A percentile compares a stretch with the other conserved stretches of the same genome.
These are phyloP conservation scores for Capronia epimyces DNA, from an alignment of 2,329 filamentous ascomycete species.

Conservation along the genomic window DNA sequence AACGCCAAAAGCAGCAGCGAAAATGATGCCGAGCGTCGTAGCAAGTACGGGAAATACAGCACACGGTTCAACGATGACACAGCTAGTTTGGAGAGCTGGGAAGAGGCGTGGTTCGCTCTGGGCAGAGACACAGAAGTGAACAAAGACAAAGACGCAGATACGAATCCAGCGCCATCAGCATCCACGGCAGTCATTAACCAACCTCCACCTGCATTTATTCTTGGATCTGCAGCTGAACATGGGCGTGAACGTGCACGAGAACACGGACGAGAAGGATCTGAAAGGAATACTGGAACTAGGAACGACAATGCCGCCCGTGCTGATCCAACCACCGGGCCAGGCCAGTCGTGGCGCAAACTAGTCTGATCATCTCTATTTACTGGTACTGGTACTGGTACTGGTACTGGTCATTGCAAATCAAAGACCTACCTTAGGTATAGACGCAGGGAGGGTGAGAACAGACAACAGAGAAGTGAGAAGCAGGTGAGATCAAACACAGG, in stretches of 20 bases:
- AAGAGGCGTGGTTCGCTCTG: slow-evolving; percentile 24
- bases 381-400: not conserved
- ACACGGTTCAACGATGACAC: slow-evolving; percentile 8
- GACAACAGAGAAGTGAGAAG: too few species aligned
- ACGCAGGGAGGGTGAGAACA: too few species aligned
- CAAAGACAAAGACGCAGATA: not conserved
- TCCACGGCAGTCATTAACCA: too few species aligned
- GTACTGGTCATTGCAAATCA: not conserved
- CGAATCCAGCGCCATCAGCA: not conserved
- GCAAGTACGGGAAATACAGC: slow-evolving; percentile 9
- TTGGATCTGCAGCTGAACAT: too few species aligned
- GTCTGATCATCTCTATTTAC: not conserved
- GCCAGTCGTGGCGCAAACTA: slow-evolving; percentile 12
- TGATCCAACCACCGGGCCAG: slow-evolving; percentile 2
- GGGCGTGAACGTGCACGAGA: too few species aligned
- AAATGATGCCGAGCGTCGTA: not conserved
- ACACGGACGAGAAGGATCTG: too few species aligned
- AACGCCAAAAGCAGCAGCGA: not conserved
- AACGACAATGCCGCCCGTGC: not conserved
- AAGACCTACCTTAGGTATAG: too few species aligned
- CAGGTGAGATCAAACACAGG: too few species aligned
- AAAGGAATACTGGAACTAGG: not conserved
- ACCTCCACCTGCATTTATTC: too few species aligned
- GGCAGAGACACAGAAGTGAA: slow-evolving; percentile 5
- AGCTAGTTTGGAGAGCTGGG: slow-evolving; percentile 19